Conservation (phyloP, 805 yeast genomes). For the Dipodascopsis tothii region DNA sequence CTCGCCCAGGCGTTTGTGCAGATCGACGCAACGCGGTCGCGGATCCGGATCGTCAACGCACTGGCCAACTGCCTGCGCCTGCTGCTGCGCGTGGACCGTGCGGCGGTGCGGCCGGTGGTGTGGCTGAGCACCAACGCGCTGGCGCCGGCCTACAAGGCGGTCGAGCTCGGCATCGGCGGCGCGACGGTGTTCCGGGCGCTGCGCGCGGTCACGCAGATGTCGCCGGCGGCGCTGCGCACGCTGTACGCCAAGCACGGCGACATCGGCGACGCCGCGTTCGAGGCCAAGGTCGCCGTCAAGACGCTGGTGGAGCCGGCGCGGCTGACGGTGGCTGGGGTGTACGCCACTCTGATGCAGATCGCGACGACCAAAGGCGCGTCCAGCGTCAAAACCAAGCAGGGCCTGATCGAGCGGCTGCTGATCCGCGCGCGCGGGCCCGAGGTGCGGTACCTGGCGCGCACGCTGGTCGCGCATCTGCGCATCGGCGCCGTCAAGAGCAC, state of each 20-base stretch:
- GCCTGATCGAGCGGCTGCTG: conserved; percentile 18
- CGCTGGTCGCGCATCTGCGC: conserved; percentile 22
- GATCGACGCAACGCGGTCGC: conserved; percentile 21
- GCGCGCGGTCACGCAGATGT: conserved; percentile 18
- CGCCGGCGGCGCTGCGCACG: conserved; percentile 10
- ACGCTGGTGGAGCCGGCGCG: conserved; percentile 21
- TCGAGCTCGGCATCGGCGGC: conserved; percentile 25
- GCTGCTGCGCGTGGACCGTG: conserved; percentile 10
- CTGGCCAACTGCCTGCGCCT: conserved; percentile 21
- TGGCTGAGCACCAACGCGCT: conserved; percentile 24
- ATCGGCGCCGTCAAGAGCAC: conserved; percentile 26
- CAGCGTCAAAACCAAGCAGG: conserved; percentile 21
- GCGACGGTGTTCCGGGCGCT: conserved; percentile 19
- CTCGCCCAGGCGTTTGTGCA: conserved; percentile 13
- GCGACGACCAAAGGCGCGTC: conserved; percentile 20
- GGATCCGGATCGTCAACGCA: conserved; percentile 20
- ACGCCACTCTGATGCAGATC: conserved; percentile 19
- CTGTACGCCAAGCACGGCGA: conserved; percentile 23
- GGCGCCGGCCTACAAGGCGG: conserved; percentile 20
- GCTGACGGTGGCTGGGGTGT: conserved; percentile 18
- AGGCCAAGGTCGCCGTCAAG: conserved; percentile 21
- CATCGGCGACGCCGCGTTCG: conserved; percentile 27
- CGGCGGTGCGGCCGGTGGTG: conserved; percentile 18
- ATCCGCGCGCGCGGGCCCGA: conserved; percentile 23
- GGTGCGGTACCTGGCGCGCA: conserved; percentile 24